These are phyloP conservation scores for Carpinus viminea DNA, from an alignment of 306 rosid species.

Conservation along the genomic window DNA sequence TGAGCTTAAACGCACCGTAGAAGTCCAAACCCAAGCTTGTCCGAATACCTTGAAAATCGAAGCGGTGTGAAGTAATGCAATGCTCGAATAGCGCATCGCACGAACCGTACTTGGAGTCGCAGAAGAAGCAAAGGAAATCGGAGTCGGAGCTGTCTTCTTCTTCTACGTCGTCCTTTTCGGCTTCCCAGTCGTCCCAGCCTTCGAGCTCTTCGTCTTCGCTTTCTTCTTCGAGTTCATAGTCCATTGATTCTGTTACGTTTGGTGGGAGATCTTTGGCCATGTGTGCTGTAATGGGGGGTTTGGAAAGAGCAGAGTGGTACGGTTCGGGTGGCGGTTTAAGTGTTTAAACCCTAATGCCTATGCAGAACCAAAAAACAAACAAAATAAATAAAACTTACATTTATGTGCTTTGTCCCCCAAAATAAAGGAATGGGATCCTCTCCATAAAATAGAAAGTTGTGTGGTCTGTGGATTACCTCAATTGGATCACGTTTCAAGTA, in stretches of 20 bases:
- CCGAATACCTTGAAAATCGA: slow-evolving; percentile 54
- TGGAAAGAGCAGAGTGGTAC: background rate
- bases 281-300: slow-evolving; percentile 22
- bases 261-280: background rate
- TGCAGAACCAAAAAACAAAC: too few species aligned
- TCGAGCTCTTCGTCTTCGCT: slow-evolving; percentile 35
- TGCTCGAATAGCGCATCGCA: slow-evolving; percentile 58
- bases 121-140: slow-evolving; percentile 65
- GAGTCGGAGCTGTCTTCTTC: slow-evolving; percentile 36
- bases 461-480: too few species aligned
- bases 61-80: slow-evolving; percentile 57
- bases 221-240: slow-evolving; percentile 16
- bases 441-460: too few species aligned
- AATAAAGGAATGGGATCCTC: too few species aligned
- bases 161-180: slow-evolving; percentile 25
- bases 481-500: too few species aligned
- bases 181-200: slow-evolving; percentile 70
- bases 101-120: slow-evolving; percentile 46
- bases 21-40: slow-evolving; percentile 55
- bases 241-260: background rate
- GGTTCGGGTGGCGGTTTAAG: background rate
- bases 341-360: background rate
- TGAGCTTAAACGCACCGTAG: slow-evolving; percentile 76
- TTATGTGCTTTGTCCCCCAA: too few species aligned
- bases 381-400: too few species aligned